These are phyloP conservation scores for Saccharomyces hybrid DNA, from an alignment of 1,139 yeast species.

Conservation along the genomic window DNA sequence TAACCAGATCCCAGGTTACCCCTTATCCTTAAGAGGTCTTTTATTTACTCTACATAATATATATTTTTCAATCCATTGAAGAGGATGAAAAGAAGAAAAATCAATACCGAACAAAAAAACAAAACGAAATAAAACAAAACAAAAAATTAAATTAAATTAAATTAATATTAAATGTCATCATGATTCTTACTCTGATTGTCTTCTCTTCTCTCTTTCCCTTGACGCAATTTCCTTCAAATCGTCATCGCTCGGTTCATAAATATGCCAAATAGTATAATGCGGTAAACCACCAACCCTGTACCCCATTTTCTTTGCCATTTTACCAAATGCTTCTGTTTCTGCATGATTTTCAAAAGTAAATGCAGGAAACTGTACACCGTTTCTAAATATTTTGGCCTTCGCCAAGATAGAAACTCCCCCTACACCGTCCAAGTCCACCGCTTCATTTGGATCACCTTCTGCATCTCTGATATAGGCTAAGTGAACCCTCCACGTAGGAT, in stretches of 20 bases:
- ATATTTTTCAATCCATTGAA: neutral
- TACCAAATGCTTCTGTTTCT: conserved; percentile 90
- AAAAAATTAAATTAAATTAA: neutral
- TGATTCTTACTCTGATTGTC: conserved; percentile 16
- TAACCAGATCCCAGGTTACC: neutral
- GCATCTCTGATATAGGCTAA: conserved; percentile 82
- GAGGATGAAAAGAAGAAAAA: neutral
- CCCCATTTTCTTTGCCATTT: conserved; percentile 74
- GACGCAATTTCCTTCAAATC: conserved; percentile 69
- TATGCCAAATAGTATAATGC: conserved; percentile 88
- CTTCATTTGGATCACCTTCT: conserved; percentile 77
- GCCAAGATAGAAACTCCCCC: conserved; percentile 85
- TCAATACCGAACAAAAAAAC: neutral
- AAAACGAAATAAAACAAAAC: neutral
- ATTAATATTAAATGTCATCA: neutral
- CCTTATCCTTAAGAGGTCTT: neutral
- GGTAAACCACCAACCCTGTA: conserved; percentile 77
- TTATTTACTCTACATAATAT: neutral
- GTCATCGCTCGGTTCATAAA: conserved; percentile 90
- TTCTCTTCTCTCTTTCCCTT: conserved; percentile 62
- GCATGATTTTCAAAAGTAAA: conserved; percentile 87
- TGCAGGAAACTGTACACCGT: conserved; percentile 84
- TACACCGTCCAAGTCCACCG: conserved; percentile 83
- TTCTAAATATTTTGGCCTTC: conserved; percentile 70
- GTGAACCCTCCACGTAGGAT: conserved; percentile 90